Percentiles rank a stretch among this genome's conserved stretches.
phyloP scores from a whole-genome alignment of 1,284 basidiomycete genomes.

The Mycena citricolor region DNA sequence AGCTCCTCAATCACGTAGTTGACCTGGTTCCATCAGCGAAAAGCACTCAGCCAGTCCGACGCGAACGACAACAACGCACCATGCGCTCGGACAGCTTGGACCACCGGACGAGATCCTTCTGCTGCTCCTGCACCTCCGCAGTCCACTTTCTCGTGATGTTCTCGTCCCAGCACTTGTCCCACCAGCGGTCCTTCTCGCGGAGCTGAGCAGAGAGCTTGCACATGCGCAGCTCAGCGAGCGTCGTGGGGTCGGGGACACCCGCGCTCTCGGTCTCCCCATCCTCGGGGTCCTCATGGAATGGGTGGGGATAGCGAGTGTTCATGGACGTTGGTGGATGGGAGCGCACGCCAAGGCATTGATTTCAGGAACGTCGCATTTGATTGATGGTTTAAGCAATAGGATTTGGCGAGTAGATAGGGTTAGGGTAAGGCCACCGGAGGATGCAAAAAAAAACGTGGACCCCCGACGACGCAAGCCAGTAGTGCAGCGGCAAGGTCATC shows the following conservation, averaged over 20 bases:
- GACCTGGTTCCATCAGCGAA: conserved; percentile 9
- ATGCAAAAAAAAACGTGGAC: too few species aligned
- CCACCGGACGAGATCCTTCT: conserved; percentile 4
- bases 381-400: too few species aligned
- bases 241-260: conserved; percentile 3
- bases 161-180: conserved; percentile 16
- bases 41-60: neutral
- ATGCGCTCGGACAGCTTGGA: conserved; percentile 21
- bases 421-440: too few species aligned
- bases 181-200: conserved; percentile 21
- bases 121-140: conserved; percentile 20
- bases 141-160: conserved; percentile 19
- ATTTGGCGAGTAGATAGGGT: too few species aligned
- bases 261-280: neutral
- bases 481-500: too few species aligned
- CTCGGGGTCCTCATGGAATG: conserved; percentile 12
- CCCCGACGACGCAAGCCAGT: too few species aligned
- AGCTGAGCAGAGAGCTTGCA: conserved; percentile 18
- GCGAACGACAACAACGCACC: too few species aligned
- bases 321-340: too few species aligned
- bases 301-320: conserved; percentile 10
- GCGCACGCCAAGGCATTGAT: too few species aligned
- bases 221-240: conserved; percentile 20
- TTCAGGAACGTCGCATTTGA: too few species aligned
- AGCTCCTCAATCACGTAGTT: conserved; percentile 24